Percentiles rank a stretch among this genome's conserved stretches.
Evolutionary conservation across 2,329 filamentous ascomycete genomes (phyloP).

Genomic region (Nemania serpens): DNA sequence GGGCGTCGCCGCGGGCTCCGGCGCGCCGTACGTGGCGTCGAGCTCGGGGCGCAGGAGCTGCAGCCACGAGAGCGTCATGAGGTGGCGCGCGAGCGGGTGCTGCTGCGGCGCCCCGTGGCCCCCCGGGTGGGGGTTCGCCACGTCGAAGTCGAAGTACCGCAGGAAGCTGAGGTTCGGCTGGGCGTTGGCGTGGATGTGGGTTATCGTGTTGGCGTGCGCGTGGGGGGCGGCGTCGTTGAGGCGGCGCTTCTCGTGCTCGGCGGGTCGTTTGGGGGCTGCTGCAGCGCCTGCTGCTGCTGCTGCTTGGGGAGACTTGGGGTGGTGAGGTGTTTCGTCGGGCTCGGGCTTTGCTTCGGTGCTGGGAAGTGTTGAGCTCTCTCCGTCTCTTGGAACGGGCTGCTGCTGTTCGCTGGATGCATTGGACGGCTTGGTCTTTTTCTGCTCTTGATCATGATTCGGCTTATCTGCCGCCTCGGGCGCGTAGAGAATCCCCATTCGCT

Average conservation of each 20-base stretch:
- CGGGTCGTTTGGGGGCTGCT: constrained; percentile 16
- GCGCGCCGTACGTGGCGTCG: constrained; percentile 73
- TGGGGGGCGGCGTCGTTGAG: constrained; percentile 63
- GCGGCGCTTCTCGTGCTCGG: constrained; percentile 24
- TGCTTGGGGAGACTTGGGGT: constrained; percentile 19
- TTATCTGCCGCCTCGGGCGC: constrained; percentile 35
- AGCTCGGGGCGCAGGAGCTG: constrained; percentile 79
- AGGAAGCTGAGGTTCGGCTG: constrained; percentile 88
- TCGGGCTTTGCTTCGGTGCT: neutral
- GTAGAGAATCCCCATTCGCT: constrained; percentile 84
- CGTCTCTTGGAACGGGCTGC: neutral
- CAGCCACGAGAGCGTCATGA: constrained; percentile 88
- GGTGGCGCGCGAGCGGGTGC: constrained; percentile 81
- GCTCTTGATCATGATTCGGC: constrained; percentile 2
- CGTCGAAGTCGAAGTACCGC: constrained; percentile 87
- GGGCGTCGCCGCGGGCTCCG: constrained; percentile 63
- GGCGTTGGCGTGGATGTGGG: constrained; percentile 77
- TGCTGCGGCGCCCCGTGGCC: constrained; percentile 60
- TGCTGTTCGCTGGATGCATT: neutral
- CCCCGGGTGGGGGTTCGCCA: constrained; percentile 66
- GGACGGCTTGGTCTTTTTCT: constrained; percentile 8
- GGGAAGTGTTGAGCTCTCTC: neutral
- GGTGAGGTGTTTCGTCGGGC: constrained; percentile 5
- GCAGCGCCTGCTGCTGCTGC: neutral
- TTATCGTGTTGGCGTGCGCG: constrained; percentile 74